Conservation (phyloP, 441 rosid species). For the Cnidoscolus chayamansa region DNA sequence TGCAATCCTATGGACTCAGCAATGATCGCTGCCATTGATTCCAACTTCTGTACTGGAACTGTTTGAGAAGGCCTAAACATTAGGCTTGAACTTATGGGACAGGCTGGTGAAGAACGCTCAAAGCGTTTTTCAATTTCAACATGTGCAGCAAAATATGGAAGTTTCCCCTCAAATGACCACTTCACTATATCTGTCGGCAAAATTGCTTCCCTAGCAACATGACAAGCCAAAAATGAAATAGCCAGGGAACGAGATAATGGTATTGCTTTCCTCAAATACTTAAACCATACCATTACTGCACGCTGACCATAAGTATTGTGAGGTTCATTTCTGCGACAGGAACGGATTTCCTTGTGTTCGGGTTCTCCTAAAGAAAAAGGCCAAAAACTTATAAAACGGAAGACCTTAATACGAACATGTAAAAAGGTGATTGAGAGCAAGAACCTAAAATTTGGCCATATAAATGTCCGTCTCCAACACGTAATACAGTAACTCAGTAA, state of each 20-base stretch:
- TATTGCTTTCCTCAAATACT: slow-evolving; percentile 44
- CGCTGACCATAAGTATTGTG: slow-evolving; percentile 52
- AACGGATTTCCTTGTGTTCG: slow-evolving; percentile 28
- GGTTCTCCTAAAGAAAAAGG: slow-evolving; percentile 35
- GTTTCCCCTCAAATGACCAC: slow-evolving; percentile 67
- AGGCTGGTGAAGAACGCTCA: slow-evolving; percentile 52
- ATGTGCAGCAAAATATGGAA: slow-evolving; percentile 63
- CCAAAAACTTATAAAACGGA: not conserved
- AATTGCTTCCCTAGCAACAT: slow-evolving; percentile 59
- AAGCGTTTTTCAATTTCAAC: slow-evolving; percentile 51
- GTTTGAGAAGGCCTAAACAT: slow-evolving; percentile 61
- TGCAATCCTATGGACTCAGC: slow-evolving; percentile 58
- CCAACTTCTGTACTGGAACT: slow-evolving; percentile 51
- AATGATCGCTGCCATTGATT: slow-evolving; percentile 54
- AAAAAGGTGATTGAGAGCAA: not conserved
- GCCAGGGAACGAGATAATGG: slow-evolving; percentile 61
- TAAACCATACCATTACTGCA: slow-evolving; percentile 63
- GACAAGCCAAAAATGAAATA: slow-evolving; percentile 68
- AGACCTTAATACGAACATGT: not conserved
- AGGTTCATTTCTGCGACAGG: slow-evolving; percentile 42
- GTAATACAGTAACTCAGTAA: not conserved
- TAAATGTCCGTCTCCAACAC: not conserved
- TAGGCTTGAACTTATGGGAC: slow-evolving; percentile 45
- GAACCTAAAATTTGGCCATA: not conserved
- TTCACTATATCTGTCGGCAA: slow-evolving; percentile 63